A percentile compares a stretch with the other conserved stretches of the same genome.
phyloP scores from a whole-genome alignment of 192 early-diverging fungal genomes.

The Jimgerdemannia flammicorona region DNA sequence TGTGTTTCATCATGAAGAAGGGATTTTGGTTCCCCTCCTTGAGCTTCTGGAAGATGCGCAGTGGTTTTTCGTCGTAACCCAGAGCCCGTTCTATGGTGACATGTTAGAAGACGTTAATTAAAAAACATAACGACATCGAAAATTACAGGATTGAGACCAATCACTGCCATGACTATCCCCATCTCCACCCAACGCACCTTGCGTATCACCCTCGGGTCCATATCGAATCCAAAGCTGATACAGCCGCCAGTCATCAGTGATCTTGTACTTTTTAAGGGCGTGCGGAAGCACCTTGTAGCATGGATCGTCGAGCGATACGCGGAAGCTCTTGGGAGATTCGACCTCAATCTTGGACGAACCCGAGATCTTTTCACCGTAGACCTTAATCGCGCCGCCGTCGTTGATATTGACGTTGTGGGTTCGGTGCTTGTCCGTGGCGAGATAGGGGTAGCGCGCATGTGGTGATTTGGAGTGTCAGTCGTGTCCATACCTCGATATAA shows the following conservation, averaged over 20 bases:
- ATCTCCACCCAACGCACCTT: constrained; percentile 34
- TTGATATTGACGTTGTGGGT: constrained; percentile 24
- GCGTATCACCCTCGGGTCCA: constrained; percentile 45
- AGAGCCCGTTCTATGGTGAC: constrained; percentile 55
- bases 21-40: constrained; percentile 68
- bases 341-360: constrained; percentile 33
- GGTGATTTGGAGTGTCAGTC: background rate
- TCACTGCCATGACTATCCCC: background rate
- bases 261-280: constrained; percentile 89
- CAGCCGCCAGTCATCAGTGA: constrained; percentile 80
- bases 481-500: no score
- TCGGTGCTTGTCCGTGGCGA: constrained; percentile 8
- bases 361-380: constrained; percentile 73
- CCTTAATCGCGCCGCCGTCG: constrained; percentile 69
- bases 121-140: no score
- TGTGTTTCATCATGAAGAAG: constrained; percentile 72
- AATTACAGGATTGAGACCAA: no score
- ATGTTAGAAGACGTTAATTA: no score
- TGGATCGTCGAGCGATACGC: constrained; percentile 75
- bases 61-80: constrained; percentile 75
- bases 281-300: constrained; percentile 83
- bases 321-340: constrained; percentile 85
- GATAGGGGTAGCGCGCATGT: background rate
- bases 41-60: constrained; percentile 67
- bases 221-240: constrained; percentile 83